phyloP scores from a whole-genome alignment of 2,329 filamentous ascomycete species.

The Thelonectria blattea region DNA sequence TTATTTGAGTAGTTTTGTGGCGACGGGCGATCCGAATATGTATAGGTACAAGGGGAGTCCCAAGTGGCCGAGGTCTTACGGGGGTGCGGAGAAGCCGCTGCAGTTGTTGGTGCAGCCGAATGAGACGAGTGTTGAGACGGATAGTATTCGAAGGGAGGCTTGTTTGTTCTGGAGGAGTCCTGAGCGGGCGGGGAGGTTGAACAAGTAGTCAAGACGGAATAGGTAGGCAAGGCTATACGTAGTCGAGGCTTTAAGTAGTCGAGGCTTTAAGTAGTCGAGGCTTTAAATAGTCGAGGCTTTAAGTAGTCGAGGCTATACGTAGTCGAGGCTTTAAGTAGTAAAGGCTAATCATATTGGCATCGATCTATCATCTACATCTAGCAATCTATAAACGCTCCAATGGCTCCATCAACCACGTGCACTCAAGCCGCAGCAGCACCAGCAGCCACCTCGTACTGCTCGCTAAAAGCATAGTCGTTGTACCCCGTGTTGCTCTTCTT shows the following conservation, averaged over 20 bases:
- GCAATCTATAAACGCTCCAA: neutral
- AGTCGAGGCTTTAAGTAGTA: no score
- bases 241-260: no score
- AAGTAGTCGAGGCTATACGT: no score
- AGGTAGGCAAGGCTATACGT: no score
- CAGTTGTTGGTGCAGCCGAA: slow-evolving; percentile 44
- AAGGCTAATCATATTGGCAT: no score
- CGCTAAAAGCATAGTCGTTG: slow-evolving; percentile 40
- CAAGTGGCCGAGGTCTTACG: slow-evolving; percentile 27
- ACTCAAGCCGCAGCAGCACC: neutral
- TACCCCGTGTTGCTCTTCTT: slow-evolving; percentile 35
- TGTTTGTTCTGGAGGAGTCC: slow-evolving; percentile 47
- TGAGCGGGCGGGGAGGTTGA: slow-evolving; percentile 42
- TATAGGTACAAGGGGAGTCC: slow-evolving; percentile 31
- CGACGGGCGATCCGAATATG: slow-evolving; percentile 43
- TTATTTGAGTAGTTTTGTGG: slow-evolving; percentile 47
- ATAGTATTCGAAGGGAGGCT: slow-evolving; percentile 41
- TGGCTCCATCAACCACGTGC: no score
- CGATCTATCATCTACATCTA: neutral
- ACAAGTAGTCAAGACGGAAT: slow-evolving; percentile 44
- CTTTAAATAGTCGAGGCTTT: no score
- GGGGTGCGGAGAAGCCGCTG: slow-evolving; percentile 7
- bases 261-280: no score
- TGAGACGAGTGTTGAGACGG: slow-evolving; percentile 42
- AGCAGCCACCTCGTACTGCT: slow-evolving; percentile 18